Percentiles rank a stretch among this genome's conserved stretches.
Evolutionary conservation across 441 rosid genomes (phyloP).

Genomic region (Melastoma candidum): DNA sequence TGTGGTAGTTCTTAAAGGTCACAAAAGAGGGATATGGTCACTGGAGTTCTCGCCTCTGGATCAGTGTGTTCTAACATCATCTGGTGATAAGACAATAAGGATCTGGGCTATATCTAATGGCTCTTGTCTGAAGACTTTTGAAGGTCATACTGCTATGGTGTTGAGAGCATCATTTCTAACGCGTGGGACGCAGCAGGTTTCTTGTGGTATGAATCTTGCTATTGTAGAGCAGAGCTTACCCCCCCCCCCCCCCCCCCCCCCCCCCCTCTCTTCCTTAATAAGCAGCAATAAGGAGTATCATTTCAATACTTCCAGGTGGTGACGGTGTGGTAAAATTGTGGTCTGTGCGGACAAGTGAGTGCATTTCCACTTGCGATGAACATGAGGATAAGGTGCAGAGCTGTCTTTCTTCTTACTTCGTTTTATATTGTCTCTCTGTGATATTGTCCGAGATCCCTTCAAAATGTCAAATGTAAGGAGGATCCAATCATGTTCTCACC

Average conservation of each 20-base stretch:
- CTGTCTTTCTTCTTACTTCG: not conserved
- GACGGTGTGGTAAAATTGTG: constrained; percentile 94
- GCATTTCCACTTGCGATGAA: constrained; percentile 81
- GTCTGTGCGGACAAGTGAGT: constrained; percentile 79
- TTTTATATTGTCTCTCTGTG: not conserved
- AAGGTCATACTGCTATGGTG: constrained; percentile 92
- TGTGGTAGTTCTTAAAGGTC: constrained; percentile 73
- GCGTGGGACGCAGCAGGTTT: constrained; percentile 84
- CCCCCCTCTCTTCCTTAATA: constrained; percentile 1
- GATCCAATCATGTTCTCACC: too few species aligned
- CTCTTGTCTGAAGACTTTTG: constrained; percentile 91
- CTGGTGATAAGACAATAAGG: constrained; percentile 89
- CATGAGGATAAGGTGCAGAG: constrained; percentile 82
- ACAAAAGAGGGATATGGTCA: constrained; percentile 91
- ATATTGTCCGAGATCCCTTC: not conserved
- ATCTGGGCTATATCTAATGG: constrained; percentile 93
- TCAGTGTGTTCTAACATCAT: constrained; percentile 91
- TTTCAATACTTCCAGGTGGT: constrained; percentile 43
- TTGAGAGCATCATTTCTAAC: constrained; percentile 80
- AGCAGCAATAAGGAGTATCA: constrained; percentile 5
- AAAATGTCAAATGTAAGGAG: not conserved
- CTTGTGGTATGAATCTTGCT: constrained; percentile 50
- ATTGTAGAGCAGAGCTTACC: not conserved
- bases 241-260: not conserved
- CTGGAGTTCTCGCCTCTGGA: constrained; percentile 96